A percentile compares a stretch with the other conserved stretches of the same genome.
These are phyloP conservation scores for Rubus parviflorus DNA, from an alignment of 306 rosid species.

Conservation along the genomic window DNA sequence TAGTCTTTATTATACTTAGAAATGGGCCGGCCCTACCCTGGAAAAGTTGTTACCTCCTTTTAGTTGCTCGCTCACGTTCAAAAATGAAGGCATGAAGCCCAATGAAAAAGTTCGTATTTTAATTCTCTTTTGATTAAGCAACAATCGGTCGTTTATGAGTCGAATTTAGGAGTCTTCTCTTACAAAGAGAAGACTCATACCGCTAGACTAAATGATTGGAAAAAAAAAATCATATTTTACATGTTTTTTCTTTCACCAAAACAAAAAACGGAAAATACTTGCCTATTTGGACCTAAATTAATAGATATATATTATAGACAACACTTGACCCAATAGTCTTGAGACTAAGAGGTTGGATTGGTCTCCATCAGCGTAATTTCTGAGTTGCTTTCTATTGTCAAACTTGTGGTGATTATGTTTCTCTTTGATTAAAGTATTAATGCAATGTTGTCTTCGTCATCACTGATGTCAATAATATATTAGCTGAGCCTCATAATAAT, in stretches of 20 bases:
- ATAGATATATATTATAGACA: neutral
- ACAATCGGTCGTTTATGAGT: no score
- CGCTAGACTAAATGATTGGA: no score
- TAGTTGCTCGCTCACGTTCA: no score
- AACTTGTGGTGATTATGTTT: conserved; percentile 18
- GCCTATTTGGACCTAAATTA: neutral
- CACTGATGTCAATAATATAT: neutral
- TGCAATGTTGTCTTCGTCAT: neutral
- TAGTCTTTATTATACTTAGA: neutral
- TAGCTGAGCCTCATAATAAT: neutral
- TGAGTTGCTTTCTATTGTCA: neutral
- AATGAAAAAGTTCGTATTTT: no score
- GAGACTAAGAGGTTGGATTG: neutral
- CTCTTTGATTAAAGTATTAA: neutral
- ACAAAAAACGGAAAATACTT: no score
- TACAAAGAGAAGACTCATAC: no score
- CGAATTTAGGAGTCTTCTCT: no score
- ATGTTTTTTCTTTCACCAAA: no score
- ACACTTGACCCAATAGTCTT: neutral
- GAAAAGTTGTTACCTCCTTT: no score
- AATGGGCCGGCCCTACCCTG: neutral
- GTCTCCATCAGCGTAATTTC: neutral
- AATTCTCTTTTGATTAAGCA: no score
- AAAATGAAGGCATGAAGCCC: neutral
- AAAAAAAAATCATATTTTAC: no score